Evolutionary conservation across 208 protist genomes (phyloP), one percentile per base, ranked within the genome.

Genomic region (Trypanosoma platydactyli): DNA sequence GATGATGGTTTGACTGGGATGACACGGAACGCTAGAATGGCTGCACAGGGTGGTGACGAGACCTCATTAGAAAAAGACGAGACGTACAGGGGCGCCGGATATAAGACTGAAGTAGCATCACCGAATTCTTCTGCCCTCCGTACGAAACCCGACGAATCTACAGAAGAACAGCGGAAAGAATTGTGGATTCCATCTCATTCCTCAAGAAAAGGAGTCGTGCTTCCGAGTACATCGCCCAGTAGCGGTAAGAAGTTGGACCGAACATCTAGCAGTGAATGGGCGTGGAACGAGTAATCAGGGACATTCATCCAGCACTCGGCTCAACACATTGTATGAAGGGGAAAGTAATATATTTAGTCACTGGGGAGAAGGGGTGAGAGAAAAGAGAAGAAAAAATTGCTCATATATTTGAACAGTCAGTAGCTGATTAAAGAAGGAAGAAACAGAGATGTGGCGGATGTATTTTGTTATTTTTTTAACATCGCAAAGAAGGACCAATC

Each of bases 1-100:
- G 62, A 80, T 29, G 80, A 91, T 57, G 84, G 79, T 5, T 58
- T 95, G 16, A 61, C 55, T 0, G 73, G 42, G 16, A 52, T 92
- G 44, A 74, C 77, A 3, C 58, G 67, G 5, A 69, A 85, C 25
- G 89, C 79, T 7, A 79, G 63, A 7, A 54, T 71, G 60, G 85
- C 78, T 46, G 68, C 62, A 22, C 44, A 64, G 16, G 76, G 51
- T 13, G 48, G 67, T 66, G 15, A 20, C 7, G 38, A 18, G 0
- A 12, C 44, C 1, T 0, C 52, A 50, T 63, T 38, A 24, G 55
- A 11, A 53, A 38, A 24, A 62, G n/a, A 33, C 44, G 49, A 18
- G 56, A 45, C 4, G n/a, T 61, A 54, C 20, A 46, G 44, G n/a
- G 42, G 25, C 35, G 41, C 46, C 27, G 15, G 35, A 22, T 33